A percentile compares a stretch with the other conserved stretches of the same genome.
phyloP scores from a whole-genome alignment of 2,329 filamentous ascomycete species.

The Esteya vermicola region DNA sequence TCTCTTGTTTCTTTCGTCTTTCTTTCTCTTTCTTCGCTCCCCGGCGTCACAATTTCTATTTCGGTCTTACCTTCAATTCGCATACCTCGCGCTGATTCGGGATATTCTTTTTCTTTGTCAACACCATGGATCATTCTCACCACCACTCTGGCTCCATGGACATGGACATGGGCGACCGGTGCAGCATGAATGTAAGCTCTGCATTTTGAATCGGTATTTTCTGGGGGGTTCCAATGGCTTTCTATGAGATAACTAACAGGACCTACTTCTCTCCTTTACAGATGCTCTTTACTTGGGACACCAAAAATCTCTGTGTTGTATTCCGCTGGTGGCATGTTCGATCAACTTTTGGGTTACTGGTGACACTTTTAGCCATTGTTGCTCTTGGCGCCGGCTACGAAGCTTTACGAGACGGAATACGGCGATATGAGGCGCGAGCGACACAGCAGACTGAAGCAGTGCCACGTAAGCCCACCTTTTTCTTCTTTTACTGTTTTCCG shows the following conservation, averaged over 20 bases:
- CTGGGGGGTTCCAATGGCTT: no score
- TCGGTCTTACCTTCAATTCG: background rate
- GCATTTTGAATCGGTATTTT: no score
- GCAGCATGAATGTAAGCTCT: constrained; percentile 77
- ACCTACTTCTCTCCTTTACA: no score
- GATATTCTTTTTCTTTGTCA: background rate
- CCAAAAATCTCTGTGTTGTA: constrained; percentile 86
- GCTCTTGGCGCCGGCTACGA: constrained; percentile 87
- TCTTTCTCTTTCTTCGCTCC: background rate
- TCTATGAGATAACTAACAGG: no score
- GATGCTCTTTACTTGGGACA: constrained; percentile 99
- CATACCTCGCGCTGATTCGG: background rate
- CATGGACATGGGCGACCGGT: constrained; percentile 52
- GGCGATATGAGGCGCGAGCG: constrained; percentile 57
- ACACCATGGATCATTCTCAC: constrained; percentile 27
- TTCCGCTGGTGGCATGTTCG: constrained; percentile 84
- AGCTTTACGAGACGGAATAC: constrained; percentile 61
- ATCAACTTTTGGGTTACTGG: constrained; percentile 56
- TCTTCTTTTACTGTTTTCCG: background rate
- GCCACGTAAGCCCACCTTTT: constrained; percentile 31
- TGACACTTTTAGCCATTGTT: constrained; percentile 72
- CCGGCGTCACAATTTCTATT: no score
- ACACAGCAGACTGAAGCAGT: constrained; percentile 30
- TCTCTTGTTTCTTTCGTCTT: background rate
- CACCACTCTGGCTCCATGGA: constrained; percentile 37